Base-by-base conservation (phyloP, 768 basidiomycete genomes). In the Scleroderma citrinum region DNA sequence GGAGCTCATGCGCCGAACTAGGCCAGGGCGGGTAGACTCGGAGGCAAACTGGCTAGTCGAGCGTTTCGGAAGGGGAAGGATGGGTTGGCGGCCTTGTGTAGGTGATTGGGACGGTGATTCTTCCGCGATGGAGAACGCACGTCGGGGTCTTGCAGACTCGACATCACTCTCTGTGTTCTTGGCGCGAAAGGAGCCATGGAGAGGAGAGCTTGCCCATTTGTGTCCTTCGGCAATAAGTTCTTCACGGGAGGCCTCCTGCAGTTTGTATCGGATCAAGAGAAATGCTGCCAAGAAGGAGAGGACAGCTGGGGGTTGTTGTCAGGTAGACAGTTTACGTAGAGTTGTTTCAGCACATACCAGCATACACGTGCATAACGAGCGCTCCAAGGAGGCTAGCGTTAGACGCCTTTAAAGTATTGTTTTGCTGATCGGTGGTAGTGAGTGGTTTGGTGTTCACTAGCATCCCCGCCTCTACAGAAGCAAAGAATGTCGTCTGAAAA, bases 401-500 rank as follows among this genome's bases (percentile, higher is more conserved):
- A 13, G 76, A 57, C 11, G 68, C 66, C 36, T 62, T 63, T 17
- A 68, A 35, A 46, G 54, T 35, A 38, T 54, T 26, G 43, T 37
- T 50, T 1, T 7, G 23, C n/a, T n/a, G 53, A 13, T 61, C 55
- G 23, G 36, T 44, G 0, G 44, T 39, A 13, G 53, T 56, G 11
- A 19, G 42, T 0, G 73, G 73, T 6, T 69, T 69, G 0, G 76
- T 63, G 49, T 68, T 76, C 21, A 71, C 70, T 7, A 82, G 64
- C 59, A 82, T 64, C 20, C 73, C 75, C 0, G 77, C 75, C 59
- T 82, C 80, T 17, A 72, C 76, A 0, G 80, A 74, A 1, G 80
- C 81, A 47, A 82, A 82, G 60, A 82, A 82, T 0, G 80, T 82
- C 0, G 80, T 79, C 80, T 82, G 49, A 14, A n/a, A 7, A 14